Evolutionary conservation across 179 eudicot species (phyloP).

Genomic region (Beta lomatogona): DNA sequence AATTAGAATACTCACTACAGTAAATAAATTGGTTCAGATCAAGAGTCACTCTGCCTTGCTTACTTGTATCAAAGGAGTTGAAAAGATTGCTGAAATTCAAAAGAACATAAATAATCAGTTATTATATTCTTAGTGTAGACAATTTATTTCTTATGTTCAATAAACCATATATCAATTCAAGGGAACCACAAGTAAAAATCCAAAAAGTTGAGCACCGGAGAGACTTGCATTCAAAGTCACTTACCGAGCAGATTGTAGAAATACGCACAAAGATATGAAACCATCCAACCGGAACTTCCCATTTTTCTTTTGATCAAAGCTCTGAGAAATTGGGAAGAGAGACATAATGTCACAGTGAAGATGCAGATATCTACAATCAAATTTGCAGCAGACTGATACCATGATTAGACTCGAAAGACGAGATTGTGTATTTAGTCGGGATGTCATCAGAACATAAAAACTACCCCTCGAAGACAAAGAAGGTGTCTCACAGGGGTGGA

Average conservation of each 20-base stretch:
- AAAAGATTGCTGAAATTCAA: conserved; percentile 68
- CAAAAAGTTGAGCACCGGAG: background rate
- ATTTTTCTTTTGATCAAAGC: conserved; percentile 77
- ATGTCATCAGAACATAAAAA: too few species aligned
- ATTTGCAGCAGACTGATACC: too few species aligned
- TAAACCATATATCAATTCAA: background rate
- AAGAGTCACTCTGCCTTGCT: conserved; percentile 85
- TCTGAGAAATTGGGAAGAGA: conserved; percentile 44
- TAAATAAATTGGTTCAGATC: conserved; percentile 86
- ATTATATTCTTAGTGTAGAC: conserved; percentile 1
- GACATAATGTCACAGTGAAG: conserved; percentile 8
- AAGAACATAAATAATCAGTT: background rate
- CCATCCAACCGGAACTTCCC: conserved; percentile 82
- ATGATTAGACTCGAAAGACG: too few species aligned
- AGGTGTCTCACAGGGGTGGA: too few species aligned
- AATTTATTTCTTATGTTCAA: too few species aligned
- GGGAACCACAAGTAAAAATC: background rate
- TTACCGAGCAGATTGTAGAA: conserved; percentile 85
- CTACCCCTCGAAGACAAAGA: too few species aligned
- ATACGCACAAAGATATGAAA: conserved; percentile 80
- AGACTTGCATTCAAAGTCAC: conserved; percentile 19
- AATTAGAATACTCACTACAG: conserved; percentile 64
- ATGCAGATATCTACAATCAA: background rate
- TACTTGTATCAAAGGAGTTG: conserved; percentile 83
- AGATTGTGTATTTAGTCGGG: too few species aligned